phyloP scores from a whole-genome alignment of 345 rosid genomes.

The Aethionema arabicum region DNA sequence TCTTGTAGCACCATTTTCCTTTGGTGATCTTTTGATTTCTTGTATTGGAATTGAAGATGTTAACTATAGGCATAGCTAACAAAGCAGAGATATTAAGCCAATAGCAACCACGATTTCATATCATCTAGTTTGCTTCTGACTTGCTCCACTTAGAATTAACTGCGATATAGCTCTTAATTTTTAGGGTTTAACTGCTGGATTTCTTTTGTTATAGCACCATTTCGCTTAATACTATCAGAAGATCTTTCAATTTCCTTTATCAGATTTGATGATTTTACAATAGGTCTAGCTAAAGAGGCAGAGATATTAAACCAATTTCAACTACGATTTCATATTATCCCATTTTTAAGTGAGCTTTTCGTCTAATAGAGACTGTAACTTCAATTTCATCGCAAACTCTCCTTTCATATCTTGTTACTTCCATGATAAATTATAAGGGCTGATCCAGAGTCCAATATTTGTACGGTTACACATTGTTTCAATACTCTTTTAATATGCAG shows the following conservation, averaged over 20 bases:
- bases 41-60: too few relatives aligned
- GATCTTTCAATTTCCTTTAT: too few relatives aligned
- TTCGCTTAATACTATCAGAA: too few relatives aligned
- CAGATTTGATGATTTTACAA: background rate
- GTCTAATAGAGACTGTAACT: background rate
- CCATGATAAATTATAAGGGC: background rate
- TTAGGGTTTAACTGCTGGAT: background rate
- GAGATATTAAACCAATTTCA: background rate
- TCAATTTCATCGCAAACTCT: background rate
- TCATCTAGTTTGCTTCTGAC: background rate
- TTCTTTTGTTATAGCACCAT: background rate
- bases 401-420: constrained; percentile 3
- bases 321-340: background rate
- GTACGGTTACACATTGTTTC: background rate
- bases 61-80: too few relatives aligned
- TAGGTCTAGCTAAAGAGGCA: background rate
- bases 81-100: too few relatives aligned
- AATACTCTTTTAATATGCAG: constrained; percentile 41
- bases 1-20: background rate
- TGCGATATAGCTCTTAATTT: background rate
- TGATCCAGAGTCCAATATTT: background rate
- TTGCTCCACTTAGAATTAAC: constrained; percentile 1
- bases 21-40: too few relatives aligned
- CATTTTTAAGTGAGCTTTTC: background rate
- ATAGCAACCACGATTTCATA: too few relatives aligned